phyloP scores from a whole-genome alignment of 106 monocot species.

The Xerophyta viscosa region DNA sequence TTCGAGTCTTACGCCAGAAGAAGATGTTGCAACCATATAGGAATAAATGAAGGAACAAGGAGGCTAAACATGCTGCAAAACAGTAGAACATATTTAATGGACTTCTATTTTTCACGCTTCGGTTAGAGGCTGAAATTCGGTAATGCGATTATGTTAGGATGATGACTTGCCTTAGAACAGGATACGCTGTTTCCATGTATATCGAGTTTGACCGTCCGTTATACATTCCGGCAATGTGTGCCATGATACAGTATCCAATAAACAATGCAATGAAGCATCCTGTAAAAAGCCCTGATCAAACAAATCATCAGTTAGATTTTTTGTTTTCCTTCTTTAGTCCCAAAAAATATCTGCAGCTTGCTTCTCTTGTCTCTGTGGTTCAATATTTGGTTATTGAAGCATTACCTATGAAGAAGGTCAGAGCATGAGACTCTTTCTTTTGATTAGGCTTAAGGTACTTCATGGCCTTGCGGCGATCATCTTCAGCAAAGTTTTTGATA shows the following conservation, averaged over 20 bases:
- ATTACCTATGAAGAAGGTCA: constrained; percentile 91
- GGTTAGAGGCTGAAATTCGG: too few species aligned
- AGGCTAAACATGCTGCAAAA: constrained; percentile 81
- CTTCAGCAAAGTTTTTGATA: constrained; percentile 64
- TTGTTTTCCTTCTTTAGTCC: too few species aligned
- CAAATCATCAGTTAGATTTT: neutral
- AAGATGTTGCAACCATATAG: constrained; percentile 96
- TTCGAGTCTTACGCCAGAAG: constrained; percentile 76
- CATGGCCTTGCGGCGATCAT: constrained; percentile 73
- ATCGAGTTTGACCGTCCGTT: constrained; percentile 42
- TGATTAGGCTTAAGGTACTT: constrained; percentile 83
- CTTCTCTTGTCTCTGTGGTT: too few species aligned
- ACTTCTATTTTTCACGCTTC: too few species aligned
- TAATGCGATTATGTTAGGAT: too few species aligned
- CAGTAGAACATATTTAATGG: too few species aligned
- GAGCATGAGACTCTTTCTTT: constrained; percentile 62
- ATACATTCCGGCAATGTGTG: constrained; percentile 83
- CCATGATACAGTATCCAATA: constrained; percentile 88
- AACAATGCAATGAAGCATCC: constrained; percentile 88
- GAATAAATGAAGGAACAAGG: constrained; percentile 77
- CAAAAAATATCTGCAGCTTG: too few species aligned
- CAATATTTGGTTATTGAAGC: too few species aligned
- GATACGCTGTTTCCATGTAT: constrained; percentile 96
- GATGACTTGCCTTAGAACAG: constrained; percentile 60
- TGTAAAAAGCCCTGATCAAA: constrained; percentile 59